These are phyloP conservation scores for Pouteria glomerata DNA, from an alignment of 148 eudicot species.

Conservation along the genomic window DNA sequence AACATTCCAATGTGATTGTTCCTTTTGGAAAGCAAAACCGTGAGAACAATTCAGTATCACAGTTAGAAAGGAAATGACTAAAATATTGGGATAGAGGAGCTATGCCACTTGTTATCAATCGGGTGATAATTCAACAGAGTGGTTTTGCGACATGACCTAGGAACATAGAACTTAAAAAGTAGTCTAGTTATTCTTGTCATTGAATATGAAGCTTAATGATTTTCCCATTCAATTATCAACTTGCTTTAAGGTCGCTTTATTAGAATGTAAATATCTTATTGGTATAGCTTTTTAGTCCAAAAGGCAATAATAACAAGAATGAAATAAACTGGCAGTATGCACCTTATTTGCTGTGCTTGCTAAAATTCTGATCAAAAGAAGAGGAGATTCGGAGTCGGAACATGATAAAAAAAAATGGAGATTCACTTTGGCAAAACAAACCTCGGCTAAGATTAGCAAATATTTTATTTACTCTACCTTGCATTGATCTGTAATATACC, in stretches of 20 bases:
- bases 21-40: neutral
- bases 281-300: too few relatives aligned
- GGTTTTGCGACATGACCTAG: neutral
- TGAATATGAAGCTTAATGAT: neutral
- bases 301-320: too few relatives aligned
- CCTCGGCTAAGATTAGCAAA: too few relatives aligned
- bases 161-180: neutral
- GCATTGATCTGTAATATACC: too few relatives aligned
- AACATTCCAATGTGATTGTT: neutral
- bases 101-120: neutral
- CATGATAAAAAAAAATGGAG: too few relatives aligned
- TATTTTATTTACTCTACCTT: too few relatives aligned
- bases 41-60: neutral
- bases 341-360: too few relatives aligned
- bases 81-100: neutral
- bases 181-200: neutral
- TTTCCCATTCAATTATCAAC: neutral
- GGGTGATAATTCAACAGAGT: neutral
- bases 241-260: neutral
- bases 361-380: too few relatives aligned
- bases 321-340: too few relatives aligned
- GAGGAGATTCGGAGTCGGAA: too few relatives aligned
- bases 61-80: neutral
- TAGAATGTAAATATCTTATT: neutral
- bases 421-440: too few relatives aligned